Percentiles rank a stretch among this genome's conserved stretches.
Conservation (phyloP, 225 moss, liverwort and hornwort genomes). For the Marchantia polymorpha region DNA sequence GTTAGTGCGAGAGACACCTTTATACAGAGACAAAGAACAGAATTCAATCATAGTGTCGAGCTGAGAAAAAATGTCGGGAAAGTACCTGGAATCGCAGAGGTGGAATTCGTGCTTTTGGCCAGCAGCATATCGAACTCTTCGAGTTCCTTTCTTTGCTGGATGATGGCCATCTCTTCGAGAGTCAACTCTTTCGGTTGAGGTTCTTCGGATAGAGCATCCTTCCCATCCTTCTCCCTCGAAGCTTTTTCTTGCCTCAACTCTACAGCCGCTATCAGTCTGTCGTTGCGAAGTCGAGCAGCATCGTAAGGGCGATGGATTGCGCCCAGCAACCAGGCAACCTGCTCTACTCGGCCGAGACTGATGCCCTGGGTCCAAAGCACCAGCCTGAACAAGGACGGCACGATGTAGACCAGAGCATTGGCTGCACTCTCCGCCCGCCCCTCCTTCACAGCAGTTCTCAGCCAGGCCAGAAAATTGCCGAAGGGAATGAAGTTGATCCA, state of each 20-base stretch:
- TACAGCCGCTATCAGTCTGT: constrained; percentile 50
- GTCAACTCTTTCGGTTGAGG: constrained; percentile 41
- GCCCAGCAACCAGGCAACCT: constrained; percentile 55
- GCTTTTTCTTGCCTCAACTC: constrained; percentile 28
- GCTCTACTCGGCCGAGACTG: constrained; percentile 44
- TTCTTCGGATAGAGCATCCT: constrained; percentile 10
- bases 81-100: constrained; percentile 37
- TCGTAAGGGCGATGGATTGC: constrained; percentile 66
- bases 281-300: constrained; percentile 66
- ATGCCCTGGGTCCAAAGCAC: constrained; percentile 59
- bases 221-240: constrained; percentile 26
- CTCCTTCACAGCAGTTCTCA: constrained; percentile 50
- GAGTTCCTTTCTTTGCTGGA: constrained; percentile 55
- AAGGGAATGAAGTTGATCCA: constrained; percentile 52
- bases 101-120: constrained; percentile 37
- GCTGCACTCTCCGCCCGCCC: constrained; percentile 46
- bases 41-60: not conserved
- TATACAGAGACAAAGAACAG: not conserved
- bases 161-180: constrained; percentile 55
- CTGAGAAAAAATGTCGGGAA: not conserved
- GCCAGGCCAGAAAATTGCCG: constrained; percentile 63
- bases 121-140: constrained; percentile 70
- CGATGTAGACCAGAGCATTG: constrained; percentile 64
- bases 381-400: constrained; percentile 48
- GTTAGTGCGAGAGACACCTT: no score